Evolutionary conservation across 2,329 filamentous ascomycete species (phyloP).

Genomic region (Cadophora malorum): DNA sequence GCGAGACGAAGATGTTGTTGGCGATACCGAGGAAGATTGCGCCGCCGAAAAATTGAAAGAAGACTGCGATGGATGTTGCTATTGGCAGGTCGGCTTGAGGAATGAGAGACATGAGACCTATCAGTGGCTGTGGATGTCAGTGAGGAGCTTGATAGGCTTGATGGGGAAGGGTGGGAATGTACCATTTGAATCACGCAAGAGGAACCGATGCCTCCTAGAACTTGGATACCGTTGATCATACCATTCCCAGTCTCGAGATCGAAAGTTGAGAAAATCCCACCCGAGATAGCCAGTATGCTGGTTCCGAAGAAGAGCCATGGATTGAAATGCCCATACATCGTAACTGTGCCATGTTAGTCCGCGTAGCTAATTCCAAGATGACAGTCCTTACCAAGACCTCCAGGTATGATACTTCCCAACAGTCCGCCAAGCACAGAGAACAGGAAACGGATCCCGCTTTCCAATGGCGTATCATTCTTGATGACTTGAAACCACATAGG

Average conservation of each 20-base stretch:
- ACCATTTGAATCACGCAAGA: constrained; percentile 39
- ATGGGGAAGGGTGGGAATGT: neutral
- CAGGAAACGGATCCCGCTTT: constrained; percentile 48
- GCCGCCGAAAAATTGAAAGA: constrained; percentile 62
- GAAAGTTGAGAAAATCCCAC: constrained; percentile 32
- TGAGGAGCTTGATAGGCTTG: neutral
- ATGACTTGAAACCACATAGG: constrained; percentile 58
- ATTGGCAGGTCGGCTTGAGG: constrained; percentile 57
- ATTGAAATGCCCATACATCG: constrained; percentile 40
- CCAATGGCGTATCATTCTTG: constrained; percentile 45
- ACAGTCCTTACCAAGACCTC: constrained; percentile 33
- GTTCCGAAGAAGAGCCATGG: constrained; percentile 33
- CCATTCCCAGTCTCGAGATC: constrained; percentile 25
- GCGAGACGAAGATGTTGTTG: constrained; percentile 52
- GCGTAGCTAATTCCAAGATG: neutral
- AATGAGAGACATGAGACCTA: constrained; percentile 55
- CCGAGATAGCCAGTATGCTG: constrained; percentile 22
- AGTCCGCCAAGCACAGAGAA: constrained; percentile 47
- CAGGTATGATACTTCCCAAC: constrained; percentile 41
- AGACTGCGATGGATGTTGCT: constrained; percentile 60
- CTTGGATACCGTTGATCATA: constrained; percentile 35
- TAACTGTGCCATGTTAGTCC: constrained; percentile 31
- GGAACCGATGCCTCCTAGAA: constrained; percentile 59
- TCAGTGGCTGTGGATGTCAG: constrained; percentile 48
- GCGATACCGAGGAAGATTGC: constrained; percentile 63